Percentiles rank a stretch among this genome's conserved stretches.
Conservation (phyloP, 2,329 filamentous ascomycete genomes). For the Drechmeria coniospora region DNA sequence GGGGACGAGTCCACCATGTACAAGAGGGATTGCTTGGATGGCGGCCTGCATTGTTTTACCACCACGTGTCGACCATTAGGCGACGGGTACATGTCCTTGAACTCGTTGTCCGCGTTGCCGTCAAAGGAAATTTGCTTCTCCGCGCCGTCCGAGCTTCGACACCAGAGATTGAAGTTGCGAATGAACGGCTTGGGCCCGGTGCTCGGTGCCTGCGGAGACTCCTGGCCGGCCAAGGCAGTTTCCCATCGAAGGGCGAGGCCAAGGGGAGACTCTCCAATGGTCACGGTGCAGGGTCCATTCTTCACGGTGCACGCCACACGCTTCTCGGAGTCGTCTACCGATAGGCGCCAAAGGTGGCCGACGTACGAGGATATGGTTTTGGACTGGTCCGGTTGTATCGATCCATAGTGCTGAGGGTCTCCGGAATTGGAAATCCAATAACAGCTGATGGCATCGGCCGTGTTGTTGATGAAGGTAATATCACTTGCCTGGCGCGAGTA, state of each 20-base stretch:
- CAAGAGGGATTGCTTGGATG: slow-evolving; percentile 5
- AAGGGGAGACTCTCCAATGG: slow-evolving; percentile 2
- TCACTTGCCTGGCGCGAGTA: slow-evolving; percentile 3
- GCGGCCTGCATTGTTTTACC: slow-evolving; percentile 11
- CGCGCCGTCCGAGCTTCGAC: background rate
- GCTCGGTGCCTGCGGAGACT: background rate
- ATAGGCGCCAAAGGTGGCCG: slow-evolving; percentile 5
- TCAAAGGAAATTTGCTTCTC: slow-evolving; percentile 7
- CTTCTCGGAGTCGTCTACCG: slow-evolving; percentile 1
- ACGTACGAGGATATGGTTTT: slow-evolving; percentile 3
- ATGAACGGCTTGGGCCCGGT: slow-evolving; percentile 1
- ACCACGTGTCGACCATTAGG: slow-evolving; percentile 5
- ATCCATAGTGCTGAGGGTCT: slow-evolving; percentile 5
- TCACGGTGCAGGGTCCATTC: slow-evolving; percentile 1
- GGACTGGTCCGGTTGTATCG: background rate
- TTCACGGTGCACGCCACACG: slow-evolving; percentile 2
- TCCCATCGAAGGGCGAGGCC: slow-evolving; percentile 3
- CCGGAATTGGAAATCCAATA: slow-evolving; percentile 12
- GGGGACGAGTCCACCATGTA: slow-evolving; percentile 4
- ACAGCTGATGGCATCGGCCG: slow-evolving; percentile 5
- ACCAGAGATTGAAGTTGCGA: slow-evolving; percentile 2
- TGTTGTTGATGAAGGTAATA: slow-evolving; percentile 12
- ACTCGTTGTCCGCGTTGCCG: slow-evolving; percentile 7
- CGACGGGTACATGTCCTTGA: slow-evolving; percentile 6
- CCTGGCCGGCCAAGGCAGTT: background rate